A percentile compares a stretch with the other conserved stretches of the same genome.
These are phyloP conservation scores for Sporothrix mexicana DNA, from an alignment of 2,329 filamentous ascomycete species.

Conservation along the genomic window DNA sequence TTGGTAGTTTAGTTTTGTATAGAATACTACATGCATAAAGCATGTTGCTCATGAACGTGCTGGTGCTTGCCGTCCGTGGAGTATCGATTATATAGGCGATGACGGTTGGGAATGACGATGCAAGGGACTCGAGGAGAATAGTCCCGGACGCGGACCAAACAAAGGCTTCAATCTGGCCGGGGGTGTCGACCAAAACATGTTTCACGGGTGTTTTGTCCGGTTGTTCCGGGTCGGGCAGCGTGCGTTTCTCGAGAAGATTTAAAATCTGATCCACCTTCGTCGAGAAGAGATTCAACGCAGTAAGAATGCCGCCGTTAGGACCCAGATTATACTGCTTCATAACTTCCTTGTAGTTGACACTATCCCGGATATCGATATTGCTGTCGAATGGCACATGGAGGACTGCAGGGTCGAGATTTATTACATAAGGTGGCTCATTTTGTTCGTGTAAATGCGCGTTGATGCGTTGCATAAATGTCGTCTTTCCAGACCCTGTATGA, in stretches of 20 bases:
- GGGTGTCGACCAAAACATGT: conserved; percentile 92
- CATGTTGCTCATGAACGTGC: conserved; percentile 99
- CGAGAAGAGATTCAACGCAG: conserved; percentile 92
- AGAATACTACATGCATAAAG: conserved; percentile 97
- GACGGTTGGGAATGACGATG: conserved; percentile 93
- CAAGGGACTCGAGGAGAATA: conserved; percentile 90
- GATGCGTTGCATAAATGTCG: conserved; percentile 99
- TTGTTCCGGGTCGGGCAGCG: conserved; percentile 65
- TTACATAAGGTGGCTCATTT: conserved; percentile 84
- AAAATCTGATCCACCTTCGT: conserved; percentile 98
- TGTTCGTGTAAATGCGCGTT: conserved; percentile 88
- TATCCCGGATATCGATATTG: conserved; percentile 99
- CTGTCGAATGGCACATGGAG: conserved; percentile 91
- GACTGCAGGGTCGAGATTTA: conserved; percentile 96
- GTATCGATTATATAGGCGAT: conserved; percentile 98
- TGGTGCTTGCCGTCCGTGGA: conserved; percentile 87
- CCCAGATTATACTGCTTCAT: conserved; percentile 99
- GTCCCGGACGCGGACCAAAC: conserved; percentile 97
- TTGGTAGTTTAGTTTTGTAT: conserved; percentile 97
- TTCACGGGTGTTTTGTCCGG: conserved; percentile 69
- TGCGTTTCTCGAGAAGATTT: conserved; percentile 85
- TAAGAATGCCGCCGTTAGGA: conserved; percentile 95
- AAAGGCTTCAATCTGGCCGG: conserved; percentile 97
- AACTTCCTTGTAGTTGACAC: conserved; percentile 98
- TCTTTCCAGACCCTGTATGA: conserved; percentile 85